Conservation (phyloP, 768 basidiomycete species). For the Galerina marginata region DNA sequence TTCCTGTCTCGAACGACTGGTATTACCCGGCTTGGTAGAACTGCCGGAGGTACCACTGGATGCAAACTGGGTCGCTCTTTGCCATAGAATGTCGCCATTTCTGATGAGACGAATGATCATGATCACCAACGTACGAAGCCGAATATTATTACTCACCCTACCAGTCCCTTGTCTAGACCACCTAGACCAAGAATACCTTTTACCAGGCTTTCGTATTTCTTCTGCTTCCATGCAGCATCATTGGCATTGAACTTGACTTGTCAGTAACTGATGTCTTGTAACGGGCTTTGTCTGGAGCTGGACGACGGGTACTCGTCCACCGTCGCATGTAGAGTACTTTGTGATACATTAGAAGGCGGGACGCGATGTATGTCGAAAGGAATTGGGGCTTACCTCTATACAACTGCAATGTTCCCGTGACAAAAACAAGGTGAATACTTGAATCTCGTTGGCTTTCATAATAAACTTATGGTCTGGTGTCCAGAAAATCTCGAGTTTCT, state of each 20-base stretch:
- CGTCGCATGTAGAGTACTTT: not conserved
- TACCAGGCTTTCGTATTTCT: not conserved
- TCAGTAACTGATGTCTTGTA: not conserved
- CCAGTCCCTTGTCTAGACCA: not conserved
- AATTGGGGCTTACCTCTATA: not conserved
- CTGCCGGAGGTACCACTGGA: not conserved
- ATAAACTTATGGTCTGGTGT: not conserved
- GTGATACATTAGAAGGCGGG: not conserved
- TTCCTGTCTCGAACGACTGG: slow-evolving; percentile 34
- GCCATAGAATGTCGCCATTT: not conserved
- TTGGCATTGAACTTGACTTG: not conserved
- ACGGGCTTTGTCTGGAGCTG: not conserved
- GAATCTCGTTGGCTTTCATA: not conserved
- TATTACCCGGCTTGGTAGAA: not conserved
- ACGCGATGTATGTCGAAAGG: not conserved
- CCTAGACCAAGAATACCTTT: not conserved
- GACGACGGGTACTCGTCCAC: not conserved
- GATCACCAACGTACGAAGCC: not conserved
- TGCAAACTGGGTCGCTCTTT: not conserved
- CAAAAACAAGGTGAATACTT: not conserved
- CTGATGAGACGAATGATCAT: not conserved
- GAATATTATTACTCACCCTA: not conserved
- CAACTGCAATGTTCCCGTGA: not conserved
- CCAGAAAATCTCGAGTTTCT: slow-evolving; percentile 3
- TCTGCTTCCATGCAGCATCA: not conserved